Conservation (phyloP, 129 eudicot genomes). For the Flaveria linearis region DNA sequence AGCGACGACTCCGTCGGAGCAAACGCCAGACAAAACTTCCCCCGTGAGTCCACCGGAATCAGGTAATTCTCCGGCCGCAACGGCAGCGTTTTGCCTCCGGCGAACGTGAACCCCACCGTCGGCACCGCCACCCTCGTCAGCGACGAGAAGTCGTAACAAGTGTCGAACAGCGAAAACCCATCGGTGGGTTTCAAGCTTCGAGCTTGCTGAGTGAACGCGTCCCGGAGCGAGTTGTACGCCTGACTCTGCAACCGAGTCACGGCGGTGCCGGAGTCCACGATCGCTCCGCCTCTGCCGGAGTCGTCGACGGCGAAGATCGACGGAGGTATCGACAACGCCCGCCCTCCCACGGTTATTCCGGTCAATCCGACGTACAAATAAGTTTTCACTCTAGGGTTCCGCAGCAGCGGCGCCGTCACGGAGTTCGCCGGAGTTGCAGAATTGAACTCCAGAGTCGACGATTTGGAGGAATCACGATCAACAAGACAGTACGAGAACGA, state of each 20-base stretch:
- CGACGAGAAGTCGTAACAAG: slow-evolving; percentile 62
- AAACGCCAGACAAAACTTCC: slow-evolving; percentile 13
- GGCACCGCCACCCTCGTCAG: slow-evolving; percentile 57
- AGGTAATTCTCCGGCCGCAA: slow-evolving; percentile 55
- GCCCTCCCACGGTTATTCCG: slow-evolving; percentile 72
- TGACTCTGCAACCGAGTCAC: slow-evolving; percentile 65
- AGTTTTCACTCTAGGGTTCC: slow-evolving; percentile 39
- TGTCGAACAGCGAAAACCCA: slow-evolving; percentile 63
- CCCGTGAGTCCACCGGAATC: slow-evolving; percentile 55
- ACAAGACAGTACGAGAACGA: slow-evolving; percentile 82
- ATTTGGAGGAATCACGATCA: slow-evolving; percentile 54
- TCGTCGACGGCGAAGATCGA: slow-evolving; percentile 49
- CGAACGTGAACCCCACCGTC: slow-evolving; percentile 61
- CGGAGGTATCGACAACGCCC: slow-evolving; percentile 39
- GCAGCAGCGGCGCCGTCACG: slow-evolving; percentile 51
- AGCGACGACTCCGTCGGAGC: slow-evolving; percentile 18
- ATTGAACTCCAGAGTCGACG: slow-evolving; percentile 75
- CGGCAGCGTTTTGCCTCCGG: slow-evolving; percentile 55
- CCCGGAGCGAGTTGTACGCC: slow-evolving; percentile 58
- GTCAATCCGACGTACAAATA: slow-evolving; percentile 61
- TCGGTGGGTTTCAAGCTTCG: slow-evolving; percentile 34
- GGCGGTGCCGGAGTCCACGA: slow-evolving; percentile 92
- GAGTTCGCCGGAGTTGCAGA: slow-evolving; percentile 51
- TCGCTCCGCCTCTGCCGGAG: slow-evolving; percentile 63
- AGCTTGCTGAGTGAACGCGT: slow-evolving; percentile 48